phyloP scores from a whole-genome alignment of 139 green algal species.

The Chlamydomonas applanata region DNA sequence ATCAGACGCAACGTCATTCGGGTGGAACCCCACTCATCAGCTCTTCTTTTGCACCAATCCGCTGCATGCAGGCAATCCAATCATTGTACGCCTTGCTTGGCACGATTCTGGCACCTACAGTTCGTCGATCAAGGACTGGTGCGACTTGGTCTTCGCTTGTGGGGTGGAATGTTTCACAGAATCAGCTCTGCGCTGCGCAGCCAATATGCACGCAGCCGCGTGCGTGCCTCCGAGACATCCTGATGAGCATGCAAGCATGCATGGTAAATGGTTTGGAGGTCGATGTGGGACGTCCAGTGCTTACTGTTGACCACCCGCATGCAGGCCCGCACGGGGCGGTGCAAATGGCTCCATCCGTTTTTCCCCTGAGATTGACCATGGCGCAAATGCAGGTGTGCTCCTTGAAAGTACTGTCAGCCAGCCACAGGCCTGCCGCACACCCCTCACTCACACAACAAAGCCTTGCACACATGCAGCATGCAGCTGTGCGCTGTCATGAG shows the following conservation, averaged over 20 bases:
- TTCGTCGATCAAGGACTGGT: conserved; percentile 17
- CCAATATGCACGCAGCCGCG: too few species aligned
- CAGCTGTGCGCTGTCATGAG: too few species aligned
- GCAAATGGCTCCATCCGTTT: conserved; percentile 88
- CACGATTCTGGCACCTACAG: conserved; percentile 82
- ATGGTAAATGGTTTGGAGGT: too few species aligned
- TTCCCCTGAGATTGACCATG: conserved; percentile 82
- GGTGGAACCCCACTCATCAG: neutral
- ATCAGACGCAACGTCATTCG: neutral
- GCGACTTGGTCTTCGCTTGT: neutral
- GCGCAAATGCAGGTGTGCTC: conserved; percentile 70
- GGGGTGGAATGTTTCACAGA: conserved; percentile 36
- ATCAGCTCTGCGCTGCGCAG: conserved; percentile 48
- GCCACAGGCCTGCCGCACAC: too few species aligned
- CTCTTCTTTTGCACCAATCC: neutral
- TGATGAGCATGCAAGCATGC: too few species aligned
- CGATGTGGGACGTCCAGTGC: too few species aligned
- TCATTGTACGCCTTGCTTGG: conserved; percentile 72
- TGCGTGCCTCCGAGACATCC: too few species aligned
- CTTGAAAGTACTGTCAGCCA: neutral
- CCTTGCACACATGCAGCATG: too few species aligned
- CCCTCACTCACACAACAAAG: too few species aligned
- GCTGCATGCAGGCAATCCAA: conserved; percentile 46
- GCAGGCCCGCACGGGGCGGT: conserved; percentile 60
- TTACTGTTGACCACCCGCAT: too few species aligned